Evolutionary conservation across 2,329 filamentous ascomycete genomes (phyloP), one percentile per base, ranked within the genome.

Genomic region (Neopestalotiopsis sp.): DNA sequence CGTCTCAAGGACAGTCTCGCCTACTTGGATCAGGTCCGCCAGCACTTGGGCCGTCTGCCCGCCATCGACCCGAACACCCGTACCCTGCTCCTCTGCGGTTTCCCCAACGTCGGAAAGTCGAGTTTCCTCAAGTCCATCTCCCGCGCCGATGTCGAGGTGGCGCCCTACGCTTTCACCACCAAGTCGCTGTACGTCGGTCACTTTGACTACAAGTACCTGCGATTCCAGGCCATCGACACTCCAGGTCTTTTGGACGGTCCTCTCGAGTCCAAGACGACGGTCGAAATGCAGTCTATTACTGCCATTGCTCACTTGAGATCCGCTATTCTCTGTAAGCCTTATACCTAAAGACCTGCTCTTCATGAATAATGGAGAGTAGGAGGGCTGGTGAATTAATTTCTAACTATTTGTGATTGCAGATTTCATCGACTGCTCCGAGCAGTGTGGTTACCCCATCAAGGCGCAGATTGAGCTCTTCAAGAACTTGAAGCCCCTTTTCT

Each of bases 251-350:
- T 99, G 70, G 96, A 99, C 76, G 96, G 99, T 80, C 95, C 95
- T 45, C 89, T 99, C 9, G 96, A 98, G 83, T 96, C 98, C 84
- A 99, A 98, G 96, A 97, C 98, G 84, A 98, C 96, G 3, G 99
- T 99, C 78, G 96, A 99, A 83, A 98, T 98, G 94, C 96, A 98
- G 86, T 93, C 93, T 71, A 98, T 99, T 74, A 98, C 95, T 20
- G 96, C 97, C 12, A 97, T 99, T 84, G 96, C 96, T 65, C 97
- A 99, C 85, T 86, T 99, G 78, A 90, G 95, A 76, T 97, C 95
- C 57, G 95, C 95, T 68, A 97, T 99, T 72, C 86, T 98, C 70
- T 98, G 32, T 59, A 59, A 59, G 57, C 30, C 12, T 28, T 14
- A 30, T 59, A 30, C 24, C 57, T 14, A 24, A 59, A 7, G 4